Percentiles rank a stretch among this genome's conserved stretches.
Conservation (phyloP, 352 stramenopile species). For the Pythium aphanidermatum region DNA sequence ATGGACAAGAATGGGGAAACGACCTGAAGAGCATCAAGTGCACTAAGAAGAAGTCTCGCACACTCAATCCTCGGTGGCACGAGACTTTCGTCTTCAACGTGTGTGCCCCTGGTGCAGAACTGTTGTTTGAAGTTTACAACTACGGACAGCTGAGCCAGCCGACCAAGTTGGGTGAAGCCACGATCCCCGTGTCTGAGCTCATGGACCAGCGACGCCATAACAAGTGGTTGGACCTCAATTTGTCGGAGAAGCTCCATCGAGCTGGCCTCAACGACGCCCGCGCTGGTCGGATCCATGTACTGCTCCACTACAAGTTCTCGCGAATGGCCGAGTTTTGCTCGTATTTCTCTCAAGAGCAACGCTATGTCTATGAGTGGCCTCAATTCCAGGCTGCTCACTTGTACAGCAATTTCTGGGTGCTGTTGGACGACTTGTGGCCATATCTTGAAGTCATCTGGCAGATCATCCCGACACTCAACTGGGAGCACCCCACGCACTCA, state of each 20-base stretch:
- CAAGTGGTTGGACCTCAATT: conserved; percentile 79
- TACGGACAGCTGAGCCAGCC: conserved; percentile 76
- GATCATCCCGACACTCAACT: conserved; percentile 79
- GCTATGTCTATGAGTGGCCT: conserved; percentile 72
- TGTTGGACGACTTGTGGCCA: conserved; percentile 78
- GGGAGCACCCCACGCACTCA: conserved; percentile 77
- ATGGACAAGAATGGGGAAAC: conserved; percentile 78
- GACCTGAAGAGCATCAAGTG: conserved; percentile 78
- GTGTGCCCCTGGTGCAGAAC: conserved; percentile 69
- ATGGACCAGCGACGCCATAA: conserved; percentile 86
- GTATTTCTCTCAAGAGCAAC: conserved; percentile 69
- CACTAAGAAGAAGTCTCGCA: conserved; percentile 85
- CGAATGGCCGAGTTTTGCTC: conserved; percentile 80
- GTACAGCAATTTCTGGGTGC: conserved; percentile 86
- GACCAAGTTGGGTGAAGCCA: conserved; percentile 76
- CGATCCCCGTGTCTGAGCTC: conserved; percentile 64
- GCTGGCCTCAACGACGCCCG: conserved; percentile 71
- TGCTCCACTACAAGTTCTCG: conserved; percentile 86
- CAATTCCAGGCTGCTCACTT: conserved; percentile 76
- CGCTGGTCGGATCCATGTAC: conserved; percentile 74
- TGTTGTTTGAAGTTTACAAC: conserved; percentile 84
- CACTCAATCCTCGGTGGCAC: conserved; percentile 81
- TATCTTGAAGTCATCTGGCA: conserved; percentile 83
- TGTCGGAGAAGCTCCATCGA: conserved; percentile 75
- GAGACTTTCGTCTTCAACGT: conserved; percentile 88